Conservation (phyloP, 305 asterid genomes). For the Ruellia speciosa region DNA sequence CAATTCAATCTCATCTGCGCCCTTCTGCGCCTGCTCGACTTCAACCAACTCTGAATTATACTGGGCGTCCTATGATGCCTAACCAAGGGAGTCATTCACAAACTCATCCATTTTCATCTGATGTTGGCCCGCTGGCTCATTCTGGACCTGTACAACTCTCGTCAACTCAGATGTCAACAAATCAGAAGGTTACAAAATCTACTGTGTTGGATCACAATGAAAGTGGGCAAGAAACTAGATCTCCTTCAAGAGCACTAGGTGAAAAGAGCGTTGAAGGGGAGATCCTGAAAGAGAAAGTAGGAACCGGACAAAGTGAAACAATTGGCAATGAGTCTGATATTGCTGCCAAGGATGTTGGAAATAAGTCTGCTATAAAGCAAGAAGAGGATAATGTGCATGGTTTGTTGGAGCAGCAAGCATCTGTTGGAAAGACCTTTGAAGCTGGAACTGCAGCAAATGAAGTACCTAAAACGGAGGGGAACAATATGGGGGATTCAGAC, state of each 20-base stretch:
- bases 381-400: slow-evolving; percentile 31
- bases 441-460: slow-evolving; percentile 27
- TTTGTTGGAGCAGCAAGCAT: slow-evolving; percentile 31
- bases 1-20: slow-evolving; percentile 43
- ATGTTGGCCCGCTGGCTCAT: slow-evolving; percentile 38
- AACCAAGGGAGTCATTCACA: slow-evolving; percentile 42
- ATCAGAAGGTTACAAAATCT: slow-evolving; percentile 35
- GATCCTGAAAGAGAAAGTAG: slow-evolving; percentile 32
- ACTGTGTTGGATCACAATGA: slow-evolving; percentile 31
- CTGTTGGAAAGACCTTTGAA: slow-evolving; percentile 37
- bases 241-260: slow-evolving; percentile 31
- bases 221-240: slow-evolving; percentile 29
- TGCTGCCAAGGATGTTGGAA: slow-evolving; percentile 33
- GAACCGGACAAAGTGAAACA: slow-evolving; percentile 25
- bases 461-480: slow-evolving; percentile 28
- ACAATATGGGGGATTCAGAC: slow-evolving; percentile 24
- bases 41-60: slow-evolving; percentile 49
- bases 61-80: slow-evolving; percentile 41
- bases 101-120: slow-evolving; percentile 32
- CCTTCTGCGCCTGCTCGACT: slow-evolving; percentile 47
- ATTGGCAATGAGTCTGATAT: slow-evolving; percentile 25
- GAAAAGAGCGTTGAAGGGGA: slow-evolving; percentile 39
- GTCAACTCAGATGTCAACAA: slow-evolving; percentile 30
- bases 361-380: slow-evolving; percentile 37
- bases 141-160: slow-evolving; percentile 39